Evolutionary conservation across 495 filamentous ascomycete genomes (phyloP).

Genomic region (Parmelia sp.): DNA sequence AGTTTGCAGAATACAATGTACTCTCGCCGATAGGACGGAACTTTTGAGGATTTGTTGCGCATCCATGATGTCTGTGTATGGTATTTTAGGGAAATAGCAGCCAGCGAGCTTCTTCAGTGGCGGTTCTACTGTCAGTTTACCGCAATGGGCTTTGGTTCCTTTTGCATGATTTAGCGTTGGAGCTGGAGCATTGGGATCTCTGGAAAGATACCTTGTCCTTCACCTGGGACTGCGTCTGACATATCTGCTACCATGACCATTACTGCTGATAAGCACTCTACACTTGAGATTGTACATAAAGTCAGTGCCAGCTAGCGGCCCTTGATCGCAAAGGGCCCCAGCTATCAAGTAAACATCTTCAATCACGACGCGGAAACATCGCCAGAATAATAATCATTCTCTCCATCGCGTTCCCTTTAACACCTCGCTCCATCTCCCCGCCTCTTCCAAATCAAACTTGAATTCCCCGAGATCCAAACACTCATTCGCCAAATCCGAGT

Average conservation of each 20-base stretch:
- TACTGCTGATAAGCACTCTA: background rate
- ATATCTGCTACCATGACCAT: background rate
- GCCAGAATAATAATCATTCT: too few species aligned
- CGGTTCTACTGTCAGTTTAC: background rate
- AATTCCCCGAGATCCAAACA: too few species aligned
- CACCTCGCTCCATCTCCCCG: too few species aligned
- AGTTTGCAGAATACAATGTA: slow-evolving; percentile 43
- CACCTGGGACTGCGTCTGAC: background rate
- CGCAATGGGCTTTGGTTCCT: background rate
- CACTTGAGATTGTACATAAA: background rate
- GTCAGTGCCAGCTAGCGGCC: background rate
- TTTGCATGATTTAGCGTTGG: slow-evolving; percentile 13
- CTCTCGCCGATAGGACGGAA: slow-evolving; percentile 11
- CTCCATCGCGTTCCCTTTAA: too few species aligned
- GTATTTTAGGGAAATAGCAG: background rate
- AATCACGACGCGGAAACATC: too few species aligned
- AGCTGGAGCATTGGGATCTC: slow-evolving; percentile 10
- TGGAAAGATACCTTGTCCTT: slow-evolving; percentile 5
- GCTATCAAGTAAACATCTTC: background rate
- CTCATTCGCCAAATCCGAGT: too few species aligned
- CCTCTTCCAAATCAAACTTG: too few species aligned
- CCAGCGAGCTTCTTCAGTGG: background rate
- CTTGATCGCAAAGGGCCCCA: background rate
- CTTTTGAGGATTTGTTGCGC: background rate
- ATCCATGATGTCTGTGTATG: background rate